Conservation (phyloP, 306 rosid species). For the Cicer bijugum region DNA sequence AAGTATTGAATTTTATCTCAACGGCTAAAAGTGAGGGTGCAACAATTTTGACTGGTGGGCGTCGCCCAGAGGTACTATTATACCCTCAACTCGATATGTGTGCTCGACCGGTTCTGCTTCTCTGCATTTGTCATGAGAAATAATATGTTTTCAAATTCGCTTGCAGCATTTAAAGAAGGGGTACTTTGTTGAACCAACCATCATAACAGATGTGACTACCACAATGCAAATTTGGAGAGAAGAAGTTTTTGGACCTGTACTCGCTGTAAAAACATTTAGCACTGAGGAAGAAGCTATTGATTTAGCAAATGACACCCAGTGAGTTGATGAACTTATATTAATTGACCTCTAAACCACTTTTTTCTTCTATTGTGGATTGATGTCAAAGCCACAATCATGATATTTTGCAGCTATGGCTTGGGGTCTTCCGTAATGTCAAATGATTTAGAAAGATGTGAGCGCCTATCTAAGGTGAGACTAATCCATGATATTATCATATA, state of each 20-base stretch:
- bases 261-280: slow-evolving; percentile 84
- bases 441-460: slow-evolving; percentile 92
- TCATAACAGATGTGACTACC: slow-evolving; percentile 75
- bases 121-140: slow-evolving; percentile 25
- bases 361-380: slow-evolving; percentile 26
- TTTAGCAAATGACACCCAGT: slow-evolving; percentile 86
- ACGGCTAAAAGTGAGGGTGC: slow-evolving; percentile 95
- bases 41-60: slow-evolving; percentile 78
- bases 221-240: slow-evolving; percentile 98
- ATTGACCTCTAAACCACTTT: background rate
- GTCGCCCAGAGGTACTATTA: slow-evolving; percentile 80
- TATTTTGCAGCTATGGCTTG: slow-evolving; percentile 73
- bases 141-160: slow-evolving; percentile 28
- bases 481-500: slow-evolving; percentile 27
- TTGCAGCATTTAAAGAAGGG: slow-evolving; percentile 89
- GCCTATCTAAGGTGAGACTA: slow-evolving; percentile 72
- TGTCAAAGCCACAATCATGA: slow-evolving; percentile 37
- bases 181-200: slow-evolving; percentile 78
- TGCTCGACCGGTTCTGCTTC: background rate
- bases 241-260: slow-evolving; percentile 95
- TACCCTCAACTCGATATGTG: slow-evolving; percentile 15
- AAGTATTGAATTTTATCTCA: slow-evolving; percentile 73
- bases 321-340: slow-evolving; percentile 49
- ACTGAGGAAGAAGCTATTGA: slow-evolving; percentile 92
- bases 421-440: slow-evolving; percentile 90